Evolutionary conservation across 169 alveolate genomes (phyloP), one percentile per base, ranked within the genome.

Genomic region (Plasmodium vivax): DNA sequence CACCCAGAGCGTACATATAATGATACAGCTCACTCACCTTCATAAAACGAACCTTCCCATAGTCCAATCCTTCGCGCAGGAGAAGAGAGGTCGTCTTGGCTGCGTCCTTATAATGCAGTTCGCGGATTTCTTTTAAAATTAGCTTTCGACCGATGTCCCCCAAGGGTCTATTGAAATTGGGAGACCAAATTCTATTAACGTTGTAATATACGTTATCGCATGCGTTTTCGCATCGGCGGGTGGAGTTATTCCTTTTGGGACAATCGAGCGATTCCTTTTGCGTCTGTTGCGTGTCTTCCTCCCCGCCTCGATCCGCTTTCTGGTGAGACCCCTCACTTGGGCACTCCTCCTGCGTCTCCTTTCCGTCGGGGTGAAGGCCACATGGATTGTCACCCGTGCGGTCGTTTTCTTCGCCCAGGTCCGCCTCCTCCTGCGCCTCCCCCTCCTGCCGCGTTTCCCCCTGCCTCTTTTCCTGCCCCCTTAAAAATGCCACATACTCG

Each of bases 1-100:
- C 77, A 75, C 62, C 93, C 54, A 85, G 68, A 16, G 93, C 93
- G 54, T 85, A 85, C 93, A 85, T 85, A 75, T 85, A 85, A 85
- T 85, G 93, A 30, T 85, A 85, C 43, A 85, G 62, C 71, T 85
- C 93, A 56, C 80, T 85, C 12, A 85, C 93, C 58, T 47, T 85
- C 93, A 85, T 85, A 23, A 85, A 85, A 10, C 93, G 82, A 7
- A 85, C 93, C 32, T 75, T 85, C 1, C 93, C 93, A 54, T 85
- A 85, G 36, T 85, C 93, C 1, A 85, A 43, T 10, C 93, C 93
- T 74, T 62, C 36, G 1, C 80, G 7, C 41, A 23, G 14, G 12
- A 85, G 62, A 7, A 43, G 68, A 1, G 77, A 54, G n/a, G 85
- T 85, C 30, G 93, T 85, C 54, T 85, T 75, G 14, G 38, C 14